Percentiles rank a stretch among this genome's conserved stretches.
phyloP scores from a whole-genome alignment of 1,284 basidiomycete genomes.

The Peniophora sp. region DNA sequence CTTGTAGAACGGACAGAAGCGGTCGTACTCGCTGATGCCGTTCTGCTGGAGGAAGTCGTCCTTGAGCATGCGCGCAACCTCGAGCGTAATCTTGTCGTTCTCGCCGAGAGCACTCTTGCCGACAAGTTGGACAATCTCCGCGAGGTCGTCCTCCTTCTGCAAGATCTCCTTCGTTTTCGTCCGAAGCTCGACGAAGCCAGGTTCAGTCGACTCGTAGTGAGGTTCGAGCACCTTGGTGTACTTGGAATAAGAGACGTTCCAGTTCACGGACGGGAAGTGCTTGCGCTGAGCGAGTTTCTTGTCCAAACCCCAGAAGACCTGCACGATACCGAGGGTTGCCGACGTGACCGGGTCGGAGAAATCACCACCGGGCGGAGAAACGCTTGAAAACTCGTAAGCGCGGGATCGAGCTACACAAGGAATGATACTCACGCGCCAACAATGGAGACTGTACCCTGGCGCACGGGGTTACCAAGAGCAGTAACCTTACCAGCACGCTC shows the following conservation, averaged over 20 bases:
- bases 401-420: too few species aligned
- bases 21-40: slow-evolving; percentile 96
- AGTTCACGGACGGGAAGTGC: slow-evolving; percentile 98
- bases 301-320: slow-evolving; percentile 96
- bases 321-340: slow-evolving; percentile 96
- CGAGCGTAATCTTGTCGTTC: slow-evolving; percentile 96
- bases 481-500: slow-evolving; percentile 98
- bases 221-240: slow-evolving; percentile 94
- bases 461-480: slow-evolving; percentile 84
- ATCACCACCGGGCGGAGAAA: slow-evolving; percentile 97
- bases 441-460: slow-evolving; percentile 93
- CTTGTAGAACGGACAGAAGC: slow-evolving; percentile 98
- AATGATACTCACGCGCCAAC: slow-evolving; percentile 91
- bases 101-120: slow-evolving; percentile 98
- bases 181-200: slow-evolving; percentile 91
- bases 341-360: slow-evolving; percentile 99
- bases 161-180: slow-evolving; percentile 92
- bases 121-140: slow-evolving; percentile 98
- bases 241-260: slow-evolving; percentile 98
- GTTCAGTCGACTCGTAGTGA: slow-evolving; percentile 86
- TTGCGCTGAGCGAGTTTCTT: slow-evolving; percentile 97
- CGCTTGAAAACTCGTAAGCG: too few species aligned
- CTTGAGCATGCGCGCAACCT: slow-evolving; percentile 95
- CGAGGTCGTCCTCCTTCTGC: slow-evolving; percentile 97
- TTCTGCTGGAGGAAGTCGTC: slow-evolving; percentile 99